These are phyloP conservation scores for Phytophthora brassicae DNA, from an alignment of 352 stramenopile genomes.

Conservation along the genomic window DNA sequence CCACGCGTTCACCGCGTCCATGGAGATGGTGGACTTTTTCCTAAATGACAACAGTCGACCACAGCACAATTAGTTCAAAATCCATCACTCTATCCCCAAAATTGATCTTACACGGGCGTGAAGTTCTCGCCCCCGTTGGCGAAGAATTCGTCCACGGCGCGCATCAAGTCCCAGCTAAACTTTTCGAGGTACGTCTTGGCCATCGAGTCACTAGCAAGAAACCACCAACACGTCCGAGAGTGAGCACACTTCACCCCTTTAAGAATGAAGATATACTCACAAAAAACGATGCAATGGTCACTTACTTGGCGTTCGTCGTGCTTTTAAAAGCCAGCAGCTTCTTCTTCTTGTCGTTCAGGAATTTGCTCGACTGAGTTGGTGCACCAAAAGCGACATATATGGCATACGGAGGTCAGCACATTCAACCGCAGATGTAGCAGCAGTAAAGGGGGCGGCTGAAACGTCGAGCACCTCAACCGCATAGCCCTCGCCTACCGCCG, in stretches of 20 bases:
- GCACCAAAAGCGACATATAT: background rate
- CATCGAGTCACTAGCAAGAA: conserved; percentile 58
- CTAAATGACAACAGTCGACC: conserved; percentile 13
- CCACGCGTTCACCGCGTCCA: conserved; percentile 54
- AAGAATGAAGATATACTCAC: too few relatives aligned
- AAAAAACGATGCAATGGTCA: background rate
- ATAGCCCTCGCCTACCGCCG: background rate
- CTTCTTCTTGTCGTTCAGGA: conserved; percentile 67
- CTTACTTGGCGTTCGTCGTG: conserved; percentile 75
- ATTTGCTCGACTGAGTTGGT: conserved; percentile 35
- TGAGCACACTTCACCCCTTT: too few relatives aligned
- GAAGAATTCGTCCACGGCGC: conserved; percentile 80
- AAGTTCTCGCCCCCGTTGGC: conserved; percentile 52
- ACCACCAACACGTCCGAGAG: too few relatives aligned
- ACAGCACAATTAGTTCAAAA: background rate
- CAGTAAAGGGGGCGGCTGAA: background rate
- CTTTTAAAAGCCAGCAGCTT: conserved; percentile 73
- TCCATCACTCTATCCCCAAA: background rate
- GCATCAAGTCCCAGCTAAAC: conserved; percentile 82
- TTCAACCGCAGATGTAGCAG: background rate
- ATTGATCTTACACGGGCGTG: conserved; percentile 18
- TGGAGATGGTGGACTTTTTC: conserved; percentile 39
- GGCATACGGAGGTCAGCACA: background rate
- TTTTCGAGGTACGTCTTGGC: conserved; percentile 75
- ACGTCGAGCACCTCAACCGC: background rate